Evolutionary conservation across 139 green algal species (phyloP), one percentile per base, ranked within the genome.

Genomic region (Chlamydomonas asymmetrica): DNA sequence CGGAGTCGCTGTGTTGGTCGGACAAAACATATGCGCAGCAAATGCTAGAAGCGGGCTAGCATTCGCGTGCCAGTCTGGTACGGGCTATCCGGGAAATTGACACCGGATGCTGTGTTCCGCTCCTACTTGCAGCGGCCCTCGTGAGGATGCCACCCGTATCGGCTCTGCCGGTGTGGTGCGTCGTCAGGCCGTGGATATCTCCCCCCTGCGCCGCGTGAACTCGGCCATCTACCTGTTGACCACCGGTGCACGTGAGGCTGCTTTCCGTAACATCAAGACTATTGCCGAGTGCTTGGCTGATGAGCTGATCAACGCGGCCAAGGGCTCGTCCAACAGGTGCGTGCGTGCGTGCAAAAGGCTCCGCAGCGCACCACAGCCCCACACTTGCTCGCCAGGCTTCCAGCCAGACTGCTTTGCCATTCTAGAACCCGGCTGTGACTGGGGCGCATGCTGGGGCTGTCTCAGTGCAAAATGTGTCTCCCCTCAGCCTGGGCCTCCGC

Each of bases 231-330:
- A 89, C 79, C 87, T 98, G 69, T 76, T 98, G 56, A 97, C 92
- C 70, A 98, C 95, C 5, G 95, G 95, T 39, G 95, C 96, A 0
- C 92, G 96, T 63, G 96, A 99, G 92, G 90, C 91, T 10, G 77
- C 94, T 0, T 99, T 99, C 93, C 86, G 96, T 40, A 99, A 99
- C 89, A 97, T 99, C 86, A 99, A 99, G 91, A 99, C 96, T 63
- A 97, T 99, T 79, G 91, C 95, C 38, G 96, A 99, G 91, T 99
- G 96, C 92, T 84, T 99, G 61, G 95, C 96, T 29, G 96, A 99
- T 78, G 96, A 99, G 92, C 92, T 99, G 45, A 96, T 98, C 82
- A 99, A 99, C 81, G 96, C 96, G 34, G 96, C 96, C 82, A 99
- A 99, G 93, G 96, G 96, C 48, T 97, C 91, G 38, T 97, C 90